Evolutionary conservation across 805 yeast species (phyloP), one percentile per base, ranked within the genome.

Genomic region (Starmerella vaccinii): DNA sequence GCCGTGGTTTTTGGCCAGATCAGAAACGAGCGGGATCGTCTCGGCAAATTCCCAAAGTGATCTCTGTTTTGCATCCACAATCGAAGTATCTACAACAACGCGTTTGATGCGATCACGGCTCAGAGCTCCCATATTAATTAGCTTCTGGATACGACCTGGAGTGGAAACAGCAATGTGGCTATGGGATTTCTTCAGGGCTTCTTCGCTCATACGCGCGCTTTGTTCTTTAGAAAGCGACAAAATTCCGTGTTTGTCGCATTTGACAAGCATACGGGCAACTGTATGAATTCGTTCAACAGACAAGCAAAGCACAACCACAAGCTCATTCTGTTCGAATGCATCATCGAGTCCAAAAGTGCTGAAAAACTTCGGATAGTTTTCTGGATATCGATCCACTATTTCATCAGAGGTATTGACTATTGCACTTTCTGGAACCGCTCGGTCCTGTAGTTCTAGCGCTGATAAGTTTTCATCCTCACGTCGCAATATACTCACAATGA

Each of bases 271-370:
- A 57, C 95, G 75, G 61, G 76, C 82, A 2, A 87, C 74, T 60
- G 89, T 96, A 61, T 96, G 90, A 1, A 87, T 92, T 57, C 97
- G 74, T 22, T 87, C 70, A 10, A 95, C 92, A 0, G 95, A 85
- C 71, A 83, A 75, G 0, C 89, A 75, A 15, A 82, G 60, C 1
- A 81, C 66, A 15, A 81, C 65, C 56, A 78, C 63, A 66, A 74
- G 69, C 49, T 75, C 73, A 2, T 35, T 22, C 9, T 34, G 41
- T 16, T 15, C 26, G 18, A 18, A 33, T 10, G 42, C 37, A 26
- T 75, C 65, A 29, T 67, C 71, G 16, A 54, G 59, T 4, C 49
- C 47, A 18, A 41, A 76, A 34, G 68, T 65, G 34, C 70, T 69
- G 29, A 86, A 66, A 61, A 79, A 88, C 21, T 67, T 68, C 2